These are phyloP conservation scores for Ailanthus altissimus DNA, from an alignment of 345 rosid genomes.

Conservation along the genomic window DNA sequence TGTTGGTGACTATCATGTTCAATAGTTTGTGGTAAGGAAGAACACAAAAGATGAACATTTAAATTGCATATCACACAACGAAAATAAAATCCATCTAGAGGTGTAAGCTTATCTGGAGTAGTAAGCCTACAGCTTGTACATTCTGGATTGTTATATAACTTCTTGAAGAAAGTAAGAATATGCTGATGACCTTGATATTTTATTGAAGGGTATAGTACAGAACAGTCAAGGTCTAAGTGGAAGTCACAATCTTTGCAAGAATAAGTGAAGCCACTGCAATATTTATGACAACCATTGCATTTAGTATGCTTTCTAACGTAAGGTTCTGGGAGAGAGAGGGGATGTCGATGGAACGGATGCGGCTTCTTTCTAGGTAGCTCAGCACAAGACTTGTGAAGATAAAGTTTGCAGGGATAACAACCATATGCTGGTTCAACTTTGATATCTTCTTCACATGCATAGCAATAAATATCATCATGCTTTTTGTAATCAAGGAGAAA, in stretches of 20 bases:
- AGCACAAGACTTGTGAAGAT: background rate
- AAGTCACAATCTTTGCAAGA: background rate
- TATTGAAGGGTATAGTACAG: background rate
- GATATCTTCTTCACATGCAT: background rate
- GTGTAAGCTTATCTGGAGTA: too few species aligned
- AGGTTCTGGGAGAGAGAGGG: background rate
- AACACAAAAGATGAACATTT: background rate
- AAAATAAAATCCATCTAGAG: background rate
- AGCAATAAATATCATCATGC: background rate
- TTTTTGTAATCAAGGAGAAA: background rate
- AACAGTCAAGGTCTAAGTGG: background rate
- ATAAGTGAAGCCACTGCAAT: background rate
- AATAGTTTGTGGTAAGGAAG: background rate
- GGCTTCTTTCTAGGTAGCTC: background rate
- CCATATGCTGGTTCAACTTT: too few species aligned
- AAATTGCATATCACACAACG: background rate
- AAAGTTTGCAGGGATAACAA: background rate
- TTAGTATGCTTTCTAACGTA: too few species aligned
- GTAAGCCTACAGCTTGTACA: fast-evolving
- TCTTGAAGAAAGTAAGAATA: background rate
- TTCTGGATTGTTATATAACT: background rate
- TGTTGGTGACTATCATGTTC: background rate
- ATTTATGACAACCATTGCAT: background rate
- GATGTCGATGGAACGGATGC: background rate
- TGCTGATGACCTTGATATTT: background rate